Percentiles rank a stretch among this genome's conserved stretches.
Evolutionary conservation across 1,139 yeast species (phyloP).

Genomic region (Taphrina pruni): DNA sequence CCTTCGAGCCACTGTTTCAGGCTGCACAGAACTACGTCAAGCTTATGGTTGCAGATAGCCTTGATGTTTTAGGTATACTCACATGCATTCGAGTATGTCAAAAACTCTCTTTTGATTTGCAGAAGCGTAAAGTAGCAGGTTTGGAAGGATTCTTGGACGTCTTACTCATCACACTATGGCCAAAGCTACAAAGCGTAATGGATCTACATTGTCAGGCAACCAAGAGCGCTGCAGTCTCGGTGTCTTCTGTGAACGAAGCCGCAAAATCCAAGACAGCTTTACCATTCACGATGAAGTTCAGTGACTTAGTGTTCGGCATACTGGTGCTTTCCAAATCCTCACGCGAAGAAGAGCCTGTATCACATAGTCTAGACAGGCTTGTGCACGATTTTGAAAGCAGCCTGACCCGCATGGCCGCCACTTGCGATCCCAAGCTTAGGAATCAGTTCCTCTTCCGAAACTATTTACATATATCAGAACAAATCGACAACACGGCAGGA

Average conservation of each 20-base stretch:
- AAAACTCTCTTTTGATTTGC: slow-evolving; percentile 65
- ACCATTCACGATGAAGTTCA: slow-evolving; percentile 79
- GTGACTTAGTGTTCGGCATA: slow-evolving; percentile 74
- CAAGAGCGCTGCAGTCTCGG: slow-evolving; percentile 27
- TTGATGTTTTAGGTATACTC: slow-evolving; percentile 78
- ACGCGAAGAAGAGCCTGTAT: slow-evolving; percentile 67
- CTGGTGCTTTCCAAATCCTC: slow-evolving; percentile 59
- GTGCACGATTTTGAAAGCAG: slow-evolving; percentile 79
- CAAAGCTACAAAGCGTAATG: slow-evolving; percentile 75
- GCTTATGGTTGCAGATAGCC: slow-evolving; percentile 59
- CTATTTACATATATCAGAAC: slow-evolving; percentile 53
- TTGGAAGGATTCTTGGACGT: slow-evolving; percentile 75
- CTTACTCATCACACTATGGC: slow-evolving; percentile 73
- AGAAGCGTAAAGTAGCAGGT: slow-evolving; percentile 69
- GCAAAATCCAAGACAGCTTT: slow-evolving; percentile 55
- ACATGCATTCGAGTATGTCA: slow-evolving; percentile 78
- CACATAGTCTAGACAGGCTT: slow-evolving; percentile 69
- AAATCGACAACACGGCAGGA: slow-evolving; percentile 30
- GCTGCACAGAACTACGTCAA: slow-evolving; percentile 61
- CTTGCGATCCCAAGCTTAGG: slow-evolving; percentile 58
- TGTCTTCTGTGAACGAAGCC: slow-evolving; percentile 43
- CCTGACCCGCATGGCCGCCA: slow-evolving; percentile 64
- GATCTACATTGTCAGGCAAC: slow-evolving; percentile 61
- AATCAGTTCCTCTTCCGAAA: slow-evolving; percentile 80
- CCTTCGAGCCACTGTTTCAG: slow-evolving; percentile 61